Base-by-base conservation (phyloP, 2,329 filamentous ascomycete genomes). In the Aspergillus fischeri region DNA sequence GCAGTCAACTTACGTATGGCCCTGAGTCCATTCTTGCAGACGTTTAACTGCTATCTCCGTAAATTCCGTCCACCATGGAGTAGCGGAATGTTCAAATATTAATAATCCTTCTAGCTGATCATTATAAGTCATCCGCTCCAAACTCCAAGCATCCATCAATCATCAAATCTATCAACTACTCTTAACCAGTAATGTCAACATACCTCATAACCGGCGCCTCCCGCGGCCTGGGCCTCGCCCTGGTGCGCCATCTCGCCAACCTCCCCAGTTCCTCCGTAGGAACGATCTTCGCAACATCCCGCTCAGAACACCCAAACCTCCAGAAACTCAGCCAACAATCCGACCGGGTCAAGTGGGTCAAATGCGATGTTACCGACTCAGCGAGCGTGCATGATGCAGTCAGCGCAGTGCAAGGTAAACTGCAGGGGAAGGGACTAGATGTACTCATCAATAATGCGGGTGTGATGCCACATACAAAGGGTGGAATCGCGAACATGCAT, bases 371-470 rank as follows among this genome's bases (percentile, higher is more conserved):
- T 9, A 74, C 73, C 4, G 60, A 74, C 50, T 55, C 66, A 21
- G 49, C 53, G 0, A 75, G 71, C 42, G 67, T 79, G 5, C 61
- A 73, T 44, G 56, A 68, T 14, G 78, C 75, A 0, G 74, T 62
- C 0, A 54, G 54, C 0, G 56, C 64, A 14, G 72, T 78, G 3
- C 71, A 77, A 28, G 48, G 53, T 4, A 62, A 63, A 2, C 61
- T 79, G 1, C 60, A 63, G 17, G 77, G 69, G 3, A 71, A 70
- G 10, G 78, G 77, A 0, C 67, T 81, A 0, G 80, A 81, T 60
- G 74, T 80, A 7, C 57, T 81, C 28, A 70, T 79, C 55, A 80
- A 80, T 63, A 80, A 80, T 64, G 77, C 75, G 0, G 78, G 76
- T 0, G 59, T 71, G 25, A 59, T 64, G 55, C 63, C 69, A 27